Base-by-base conservation (phyloP, 345 rosid genomes). In the Linum lewisii region DNA sequence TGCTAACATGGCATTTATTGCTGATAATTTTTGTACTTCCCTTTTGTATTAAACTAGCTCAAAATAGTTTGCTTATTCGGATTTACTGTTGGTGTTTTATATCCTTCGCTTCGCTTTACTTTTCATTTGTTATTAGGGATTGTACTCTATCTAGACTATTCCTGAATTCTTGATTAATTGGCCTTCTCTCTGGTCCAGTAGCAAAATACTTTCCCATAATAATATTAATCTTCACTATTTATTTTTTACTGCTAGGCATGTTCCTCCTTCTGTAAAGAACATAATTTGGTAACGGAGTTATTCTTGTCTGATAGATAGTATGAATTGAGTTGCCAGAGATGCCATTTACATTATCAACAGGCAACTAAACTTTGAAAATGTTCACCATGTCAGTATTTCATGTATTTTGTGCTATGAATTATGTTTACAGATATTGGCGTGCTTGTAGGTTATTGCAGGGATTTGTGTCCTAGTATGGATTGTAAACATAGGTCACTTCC, bases 401-500 rank as follows among this genome's bases (percentile, higher is more conserved):
- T 26, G 32, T 26, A 38, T 8, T 16, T 42, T 4, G 15, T 42
- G 47, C 47, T 9, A 16, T 42, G 47, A 42, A 42, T n/a, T 42
- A 16, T 42, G 18, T 11, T 42, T 24, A 19, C 24, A 52, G 23
- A 20, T 52, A 3, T 24, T 65, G 63, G 32, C 56, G 58, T 71
- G 51, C 62, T 57, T 74, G 53, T 62, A 93, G 99, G 99, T 93
- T 63, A 93, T 93, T 82, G 97, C 97, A 54, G 97, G 97, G 55
- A 93, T 93, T 70, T 93, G 99, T 74, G 75, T 87, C 24, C 79
- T 93, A 65, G 97, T 93, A 63, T 93, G 99, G 99, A 75, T 93
- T 67, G 97, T 93, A 70, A 93, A 93, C 80, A 93, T 93, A 66
- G 95, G 97, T 57, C 99, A 93, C 69, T 93, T 93, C 54, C 87